Evolutionary conservation across 163 green algal genomes (phyloP), one percentile per base, ranked within the genome.

Genomic region (Dunaliella salina): DNA sequence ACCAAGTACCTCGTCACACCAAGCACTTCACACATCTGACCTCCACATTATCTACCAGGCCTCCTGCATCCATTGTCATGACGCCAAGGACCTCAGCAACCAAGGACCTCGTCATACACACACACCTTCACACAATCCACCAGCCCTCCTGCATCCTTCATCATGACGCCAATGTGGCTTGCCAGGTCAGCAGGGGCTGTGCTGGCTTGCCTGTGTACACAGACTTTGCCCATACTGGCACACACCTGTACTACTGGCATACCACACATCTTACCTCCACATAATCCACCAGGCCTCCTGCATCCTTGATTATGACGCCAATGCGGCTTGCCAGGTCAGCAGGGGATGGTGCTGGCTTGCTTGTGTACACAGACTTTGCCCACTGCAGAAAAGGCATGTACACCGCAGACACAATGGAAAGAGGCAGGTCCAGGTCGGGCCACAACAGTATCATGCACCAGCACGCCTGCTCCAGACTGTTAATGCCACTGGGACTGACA

Each of bases 41-140:
- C n/a, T n/a, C n/a, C n/a, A n/a, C n/a, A n/a, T n/a, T n/a, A n/a
- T n/a, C n/a, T n/a, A n/a, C n/a, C n/a, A n/a, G n/a, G n/a, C n/a
- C n/a, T n/a, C n/a, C n/a, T n/a, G n/a, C n/a, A n/a, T n/a, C n/a
- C n/a, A n/a, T n/a, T n/a, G n/a, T n/a, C n/a, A n/a, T n/a, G n/a
- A n/a, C n/a, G n/a, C n/a, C n/a, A n/a, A 13, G 20, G 78, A 33
- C n/a, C n/a, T n/a, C n/a, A n/a, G n/a, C n/a, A n/a, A n/a, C n/a
- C n/a, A n/a, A n/a, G n/a, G n/a, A n/a, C n/a, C n/a, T n/a, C n/a
- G n/a, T n/a, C n/a, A n/a, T n/a, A n/a, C n/a, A n/a, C 71, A 83
- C 59, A 33, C 85, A 94, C 92, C 88, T 95, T 87, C 18, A 96
- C 93, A 88, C 98, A 98, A 88, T 98, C n/a, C n/a, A n/a, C n/a